Base-by-base conservation (phyloP, 495 filamentous ascomycete species). In the Chaetomium tenue region DNA sequence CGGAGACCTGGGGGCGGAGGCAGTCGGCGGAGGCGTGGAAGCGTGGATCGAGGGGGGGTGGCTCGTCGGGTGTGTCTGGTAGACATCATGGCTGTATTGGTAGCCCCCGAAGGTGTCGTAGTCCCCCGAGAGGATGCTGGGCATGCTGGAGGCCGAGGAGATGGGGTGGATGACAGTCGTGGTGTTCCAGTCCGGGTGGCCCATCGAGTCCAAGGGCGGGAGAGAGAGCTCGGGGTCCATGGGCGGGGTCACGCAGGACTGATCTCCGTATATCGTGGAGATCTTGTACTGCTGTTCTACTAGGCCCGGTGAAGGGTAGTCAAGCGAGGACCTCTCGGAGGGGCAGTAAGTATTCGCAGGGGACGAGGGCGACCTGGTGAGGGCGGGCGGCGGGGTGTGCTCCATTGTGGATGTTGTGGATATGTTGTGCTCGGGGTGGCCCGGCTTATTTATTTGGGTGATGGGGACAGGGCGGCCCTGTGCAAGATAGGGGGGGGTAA, bases 31-130 rank as follows among this genome's bases (percentile, higher is more conserved):
- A 39, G 79, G 74, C 55, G 74, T 75, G 65, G 78, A 67, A 52
- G 77, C 68, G 71, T 76, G 73, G 64, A 77, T 75, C 64, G 77
- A 74, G 50, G 76, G 71, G n/a, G 76, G 69, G 58, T 83, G 80
- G 58, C 74, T 71, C 1, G 70, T 55, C 40, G 78, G 75, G 55
- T 82, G 80, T 18, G 78, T 60, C 28, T 77, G 69, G 67, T 83
- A 83, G 60, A 79, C 67, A 57, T 83, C 81, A 68, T 83, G 81
- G 64, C 70, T 74, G 55, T 82, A 84, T 8, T 73, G 60, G 66
- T 81, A 82, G 58, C 74, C 75, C 51, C 76, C 76, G 65, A 84
- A 86, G 25, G 79, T 68, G 62, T 82, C 81, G 70, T 84, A 86
- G 33, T 83, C 83, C 51, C 76, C 72, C 26, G 80, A 76, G 55